Evolutionary conservation across 495 filamentous ascomycete species (phyloP).

Genomic region (Pseudevernia furfuracea): DNA sequence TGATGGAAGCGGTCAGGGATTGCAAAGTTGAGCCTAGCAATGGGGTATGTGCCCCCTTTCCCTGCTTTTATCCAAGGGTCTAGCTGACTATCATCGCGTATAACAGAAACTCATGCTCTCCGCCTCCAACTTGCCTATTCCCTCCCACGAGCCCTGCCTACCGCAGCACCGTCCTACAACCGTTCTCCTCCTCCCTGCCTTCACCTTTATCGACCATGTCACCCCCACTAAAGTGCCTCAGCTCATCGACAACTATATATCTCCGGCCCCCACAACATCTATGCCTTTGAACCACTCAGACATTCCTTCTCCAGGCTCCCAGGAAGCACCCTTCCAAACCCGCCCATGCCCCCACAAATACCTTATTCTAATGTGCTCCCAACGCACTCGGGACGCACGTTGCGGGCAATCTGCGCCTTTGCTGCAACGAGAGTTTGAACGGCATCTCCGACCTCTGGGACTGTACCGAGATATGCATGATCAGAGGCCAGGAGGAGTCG

Average conservation of each 20-base stretch:
- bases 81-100: constrained; percentile 2
- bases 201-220: constrained; percentile 79
- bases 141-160: constrained; percentile 47
- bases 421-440: constrained; percentile 75
- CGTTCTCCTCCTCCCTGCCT: constrained; percentile 80
- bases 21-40: constrained; percentile 57
- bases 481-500: constrained; percentile 78
- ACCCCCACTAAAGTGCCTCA: constrained; percentile 65
- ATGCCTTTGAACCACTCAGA: constrained; percentile 47
- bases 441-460: constrained; percentile 76
- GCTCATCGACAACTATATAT: constrained; percentile 65
- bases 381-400: constrained; percentile 84
- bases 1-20: constrained; percentile 85
- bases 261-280: constrained; percentile 63
- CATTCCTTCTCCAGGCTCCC: constrained; percentile 19
- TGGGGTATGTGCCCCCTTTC: constrained; percentile 52
- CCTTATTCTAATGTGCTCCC: constrained; percentile 88
- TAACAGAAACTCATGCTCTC: constrained; percentile 77
- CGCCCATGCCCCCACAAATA: constrained; percentile 71
- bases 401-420: constrained; percentile 91
- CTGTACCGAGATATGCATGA: constrained; percentile 84
- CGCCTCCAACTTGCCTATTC: constrained; percentile 84
- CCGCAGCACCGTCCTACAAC: constrained; percentile 63
- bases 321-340: constrained; percentile 49
- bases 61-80: not conserved